These are phyloP conservation scores for Paecilomyces sp. DNA, from an alignment of 2,329 filamentous ascomycete species.

Conservation along the genomic window DNA sequence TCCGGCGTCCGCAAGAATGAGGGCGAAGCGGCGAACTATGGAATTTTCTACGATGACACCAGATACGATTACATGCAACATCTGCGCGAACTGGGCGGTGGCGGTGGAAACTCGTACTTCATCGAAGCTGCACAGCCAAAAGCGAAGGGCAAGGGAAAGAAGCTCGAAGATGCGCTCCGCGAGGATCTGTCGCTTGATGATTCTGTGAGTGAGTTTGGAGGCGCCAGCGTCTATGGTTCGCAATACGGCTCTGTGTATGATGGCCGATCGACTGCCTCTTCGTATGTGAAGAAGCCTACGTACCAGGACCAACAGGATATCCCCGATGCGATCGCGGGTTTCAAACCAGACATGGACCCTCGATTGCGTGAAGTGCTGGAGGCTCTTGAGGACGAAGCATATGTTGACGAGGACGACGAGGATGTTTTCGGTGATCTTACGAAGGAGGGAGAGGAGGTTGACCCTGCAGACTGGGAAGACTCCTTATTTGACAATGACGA, in stretches of 20 bases:
- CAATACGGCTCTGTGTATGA: conserved; percentile 31
- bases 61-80: conserved; percentile 99
- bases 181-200: conserved; percentile 45
- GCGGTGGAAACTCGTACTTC: conserved; percentile 67
- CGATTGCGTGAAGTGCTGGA: conserved; percentile 83
- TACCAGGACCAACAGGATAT: conserved; percentile 93
- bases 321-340: conserved; percentile 83
- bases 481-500: conserved; percentile 47
- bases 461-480: conserved; percentile 72
- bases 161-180: conserved; percentile 76
- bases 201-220: conserved; percentile 15
- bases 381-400: conserved; percentile 90
- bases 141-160: conserved; percentile 61
- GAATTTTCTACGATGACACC: conserved; percentile 90
- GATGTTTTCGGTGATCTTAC: conserved; percentile 71
- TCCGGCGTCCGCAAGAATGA: conserved; percentile 73
- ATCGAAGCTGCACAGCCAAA: conserved; percentile 61
- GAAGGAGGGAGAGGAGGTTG: conserved; percentile 61
- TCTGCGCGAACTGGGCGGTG: conserved; percentile 75
- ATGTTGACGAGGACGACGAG: conserved; percentile 74
- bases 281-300: conserved; percentile 66
- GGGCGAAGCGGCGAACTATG: conserved; percentile 89
- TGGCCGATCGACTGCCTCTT: conserved; percentile 49
- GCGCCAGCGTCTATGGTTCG: conserved; percentile 30
- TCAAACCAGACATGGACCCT: conserved; percentile 97